Base-by-base conservation (phyloP, 73 alveolate species). In the Uronychia binucleata region DNA sequence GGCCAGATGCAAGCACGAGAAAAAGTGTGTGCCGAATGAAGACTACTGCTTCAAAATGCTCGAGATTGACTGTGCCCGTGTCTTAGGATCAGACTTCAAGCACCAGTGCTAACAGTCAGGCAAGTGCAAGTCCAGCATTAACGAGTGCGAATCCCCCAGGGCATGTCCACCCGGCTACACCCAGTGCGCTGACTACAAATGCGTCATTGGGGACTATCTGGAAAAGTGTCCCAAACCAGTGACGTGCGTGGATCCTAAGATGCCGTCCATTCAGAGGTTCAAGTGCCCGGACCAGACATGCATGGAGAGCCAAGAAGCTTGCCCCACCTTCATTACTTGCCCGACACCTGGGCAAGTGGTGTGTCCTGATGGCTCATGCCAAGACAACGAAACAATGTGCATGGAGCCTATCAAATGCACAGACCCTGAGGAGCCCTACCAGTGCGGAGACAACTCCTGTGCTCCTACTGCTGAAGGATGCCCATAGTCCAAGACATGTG, bases 291-390 rank as follows among this genome's bases (percentile, higher is more conserved):
- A 94, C 88, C 90, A 92, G 34, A 75, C 91, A 26, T 94, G 98
- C 83, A 76, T 94, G 0, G 35, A 77, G 28, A 59, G 90, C 28
- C 60, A 83, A n/a, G 94, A 88, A 0, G 86, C 57, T 76, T 94
- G 98, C 79, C 92, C 92, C 8, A 34, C 78, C 33, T 59, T 30
- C 30, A 86, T 83, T 60, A 80, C 67, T 35, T 94, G 94, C 57
- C 86, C 92, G 35, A 91, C 90, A 19, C 46, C 86, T 30, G 94
- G 88, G 59, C 81, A 88, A 58, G 92, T 91, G 13, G 91, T 87
- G 58, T 94, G 98, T 77, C 93, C 88, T 34, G 98, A 94, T 91
- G 98, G 98, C 0, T 80, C 92, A 30, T 94, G 98, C 79, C 87
- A 78, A 86, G 78, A 77, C 28, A 35, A 77, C 27, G 78, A 75